A percentile compares a stretch with the other conserved stretches of the same genome.
phyloP scores from a whole-genome alignment of 495 filamentous ascomycete genomes.

The Lophium mytilinum region DNA sequence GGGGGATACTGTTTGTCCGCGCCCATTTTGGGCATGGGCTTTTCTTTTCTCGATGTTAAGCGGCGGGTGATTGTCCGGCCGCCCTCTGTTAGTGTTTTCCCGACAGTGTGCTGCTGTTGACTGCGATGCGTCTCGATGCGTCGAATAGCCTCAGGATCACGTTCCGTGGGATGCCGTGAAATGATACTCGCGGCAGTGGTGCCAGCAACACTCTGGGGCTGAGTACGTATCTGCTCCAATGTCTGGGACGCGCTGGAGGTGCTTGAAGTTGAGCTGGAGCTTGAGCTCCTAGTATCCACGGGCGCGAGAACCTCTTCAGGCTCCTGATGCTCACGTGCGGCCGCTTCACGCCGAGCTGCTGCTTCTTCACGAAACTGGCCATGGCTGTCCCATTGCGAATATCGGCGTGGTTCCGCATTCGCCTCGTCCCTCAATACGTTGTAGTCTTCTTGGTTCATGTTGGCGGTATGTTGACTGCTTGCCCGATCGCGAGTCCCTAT shows the following conservation, averaged over 20 bases:
- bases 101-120: conserved; percentile 3
- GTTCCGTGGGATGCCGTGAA: conserved; percentile 3
- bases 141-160: background rate
- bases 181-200: background rate
- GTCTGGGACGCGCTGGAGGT: background rate
- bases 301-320: background rate
- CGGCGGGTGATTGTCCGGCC: background rate
- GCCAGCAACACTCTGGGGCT: background rate
- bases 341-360: background rate
- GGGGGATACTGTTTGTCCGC: conserved; percentile 37
- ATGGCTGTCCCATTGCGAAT: background rate
- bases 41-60: background rate
- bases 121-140: background rate
- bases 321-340: background rate
- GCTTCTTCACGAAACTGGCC: background rate
- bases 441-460: conserved; percentile 1
- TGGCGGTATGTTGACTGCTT: background rate
- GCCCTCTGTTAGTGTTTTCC: background rate
- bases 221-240: background rate
- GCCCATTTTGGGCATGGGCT: conserved; percentile 24
- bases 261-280: background rate
- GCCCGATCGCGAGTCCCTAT: no score
- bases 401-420: background rate
- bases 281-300: background rate
- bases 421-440: background rate